A percentile compares a stretch with the other conserved stretches of the same genome.
phyloP scores from a whole-genome alignment of 805 yeast species.

The Saccharomyces eubayanus region DNA sequence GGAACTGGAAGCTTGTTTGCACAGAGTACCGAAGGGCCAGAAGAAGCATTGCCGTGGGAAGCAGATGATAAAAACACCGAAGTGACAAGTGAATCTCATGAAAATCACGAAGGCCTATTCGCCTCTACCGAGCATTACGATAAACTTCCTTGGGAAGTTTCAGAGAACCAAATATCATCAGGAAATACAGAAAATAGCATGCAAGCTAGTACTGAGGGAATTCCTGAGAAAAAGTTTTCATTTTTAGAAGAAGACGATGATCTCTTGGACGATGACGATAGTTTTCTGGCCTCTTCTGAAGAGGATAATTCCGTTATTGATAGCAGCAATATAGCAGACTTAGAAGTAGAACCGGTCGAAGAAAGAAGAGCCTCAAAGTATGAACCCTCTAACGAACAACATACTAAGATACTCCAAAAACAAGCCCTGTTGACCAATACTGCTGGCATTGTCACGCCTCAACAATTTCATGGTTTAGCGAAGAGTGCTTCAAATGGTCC shows the following conservation, averaged over 20 bases:
- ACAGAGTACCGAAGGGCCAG: not conserved
- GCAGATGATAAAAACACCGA: not conserved
- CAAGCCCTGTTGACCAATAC: not conserved
- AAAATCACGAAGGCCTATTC: not conserved
- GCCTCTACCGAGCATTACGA: slow-evolving; percentile 22
- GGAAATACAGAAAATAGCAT: not conserved
- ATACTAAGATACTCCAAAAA: not conserved
- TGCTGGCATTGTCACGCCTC: slow-evolving; percentile 15
- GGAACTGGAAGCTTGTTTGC: not conserved
- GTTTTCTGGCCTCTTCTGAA: slow-evolving; percentile 27
- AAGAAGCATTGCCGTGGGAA: slow-evolving; percentile 3
- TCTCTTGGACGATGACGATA: slow-evolving; percentile 36
- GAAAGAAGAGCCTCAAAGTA: not conserved
- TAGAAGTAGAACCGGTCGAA: not conserved
- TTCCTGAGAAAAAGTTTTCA: slow-evolving; percentile 34
- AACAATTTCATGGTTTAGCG: slow-evolving; percentile 2
- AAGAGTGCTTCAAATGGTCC: not conserved
- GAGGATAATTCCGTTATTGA: slow-evolving; percentile 4
- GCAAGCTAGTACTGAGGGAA: slow-evolving; percentile 1
- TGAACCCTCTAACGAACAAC: slow-evolving; percentile 1
- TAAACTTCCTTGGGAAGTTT: slow-evolving; percentile 7
- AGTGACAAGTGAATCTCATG: not conserved
- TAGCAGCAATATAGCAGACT: not conserved
- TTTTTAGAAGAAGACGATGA: slow-evolving; percentile 40
- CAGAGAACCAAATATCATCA: not conserved